phyloP scores from a whole-genome alignment of 2,329 filamentous ascomycete genomes.

The Elsinoe perseae region DNA sequence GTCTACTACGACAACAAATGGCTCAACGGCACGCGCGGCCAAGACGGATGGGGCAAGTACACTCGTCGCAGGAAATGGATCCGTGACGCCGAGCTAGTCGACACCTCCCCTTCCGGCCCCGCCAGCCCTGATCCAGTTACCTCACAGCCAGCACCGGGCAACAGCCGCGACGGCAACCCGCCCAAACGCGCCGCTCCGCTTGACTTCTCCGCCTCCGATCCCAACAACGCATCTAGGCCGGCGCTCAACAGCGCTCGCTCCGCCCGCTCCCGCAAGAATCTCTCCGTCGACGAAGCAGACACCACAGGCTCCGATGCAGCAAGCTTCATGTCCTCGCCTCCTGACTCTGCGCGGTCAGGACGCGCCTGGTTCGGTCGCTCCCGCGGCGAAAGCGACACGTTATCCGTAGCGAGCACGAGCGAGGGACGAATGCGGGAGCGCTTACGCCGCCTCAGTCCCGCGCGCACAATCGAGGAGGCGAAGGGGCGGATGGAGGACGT shows the following conservation, averaged over 20 bases:
- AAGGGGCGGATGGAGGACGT: not conserved
- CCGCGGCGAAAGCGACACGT: slow-evolving; percentile 3
- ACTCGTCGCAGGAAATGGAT: slow-evolving; percentile 93
- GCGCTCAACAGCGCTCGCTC: not conserved
- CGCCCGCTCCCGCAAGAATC: not conserved
- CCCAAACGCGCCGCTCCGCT: slow-evolving; percentile 13
- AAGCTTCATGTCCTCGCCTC: slow-evolving; percentile 3
- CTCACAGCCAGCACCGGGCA: slow-evolving; percentile 28
- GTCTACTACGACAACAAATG: slow-evolving; percentile 99
- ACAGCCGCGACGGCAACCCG: slow-evolving; percentile 4
- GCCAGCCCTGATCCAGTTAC: slow-evolving; percentile 12
- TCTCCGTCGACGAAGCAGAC: slow-evolving; percentile 5
- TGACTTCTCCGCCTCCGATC: not conserved
- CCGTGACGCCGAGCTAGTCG: slow-evolving; percentile 89
- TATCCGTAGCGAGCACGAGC: slow-evolving; percentile 11
- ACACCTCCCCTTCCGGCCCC: slow-evolving; percentile 47
- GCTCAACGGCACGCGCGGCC: slow-evolving; percentile 75
- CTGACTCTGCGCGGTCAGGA: not conserved
- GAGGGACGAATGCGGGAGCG: not conserved
- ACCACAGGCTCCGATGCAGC: not conserved
- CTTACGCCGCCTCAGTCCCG: not conserved
- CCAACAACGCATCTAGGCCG: not conserved
- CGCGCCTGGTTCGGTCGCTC: slow-evolving; percentile 9
- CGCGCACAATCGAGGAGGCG: not conserved
- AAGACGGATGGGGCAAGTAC: slow-evolving; percentile 90